Evolutionary conservation across 331 rosid genomes (phyloP), one percentile per base, ranked within the genome.

Genomic region (Rosa hybrid): DNA sequence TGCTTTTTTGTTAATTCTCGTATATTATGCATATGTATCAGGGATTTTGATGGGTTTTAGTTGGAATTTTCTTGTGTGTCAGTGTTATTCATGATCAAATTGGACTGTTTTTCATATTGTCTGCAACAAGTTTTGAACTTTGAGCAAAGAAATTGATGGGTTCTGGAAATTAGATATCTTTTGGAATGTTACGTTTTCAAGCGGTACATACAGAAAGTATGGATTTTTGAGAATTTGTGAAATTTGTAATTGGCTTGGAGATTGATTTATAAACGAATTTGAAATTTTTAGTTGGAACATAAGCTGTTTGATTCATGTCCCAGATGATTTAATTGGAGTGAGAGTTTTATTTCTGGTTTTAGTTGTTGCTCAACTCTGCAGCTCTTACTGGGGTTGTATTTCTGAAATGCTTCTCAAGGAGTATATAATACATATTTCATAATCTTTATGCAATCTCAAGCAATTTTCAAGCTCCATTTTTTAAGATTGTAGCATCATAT

Each of bases 361-460:
- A 67, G 20, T 20, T 53, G 67, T 44, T 75, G 78, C 81, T 68
- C n/a, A 38, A 41, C 45, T 60, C 50, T 41, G n/a, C 53, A 71
- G 60, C 39, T 72, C 49, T 48, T 14, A 12, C 27, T 46, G 21
- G 21, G 23, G 5, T 50, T 30, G 27, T 72, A 46, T 8, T 71
- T 72, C 63, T 20, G 21, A 17, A 72, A 51, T 72, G 18, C 25
- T 50, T 11, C 64, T 49, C 7, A 2, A 23, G 38, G 68, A 62
- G 39, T 23, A 25, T 62, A 12, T 62, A 48, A 46, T 71, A 23
- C 21, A 16, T 72, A 27, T 72, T 30, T 20, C 8, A 12, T 30
- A 12, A 25, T 56, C 68, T n/a, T 27, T 17, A 21, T 81, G 78
- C 48, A 72, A 62, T 69, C 70, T 79, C 17, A 5, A 72, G 76